Evolutionary conservation across 768 basidiomycete genomes (phyloP), one percentile per base, ranked within the genome.

Genomic region (Rhodotorula toruloides): DNA sequence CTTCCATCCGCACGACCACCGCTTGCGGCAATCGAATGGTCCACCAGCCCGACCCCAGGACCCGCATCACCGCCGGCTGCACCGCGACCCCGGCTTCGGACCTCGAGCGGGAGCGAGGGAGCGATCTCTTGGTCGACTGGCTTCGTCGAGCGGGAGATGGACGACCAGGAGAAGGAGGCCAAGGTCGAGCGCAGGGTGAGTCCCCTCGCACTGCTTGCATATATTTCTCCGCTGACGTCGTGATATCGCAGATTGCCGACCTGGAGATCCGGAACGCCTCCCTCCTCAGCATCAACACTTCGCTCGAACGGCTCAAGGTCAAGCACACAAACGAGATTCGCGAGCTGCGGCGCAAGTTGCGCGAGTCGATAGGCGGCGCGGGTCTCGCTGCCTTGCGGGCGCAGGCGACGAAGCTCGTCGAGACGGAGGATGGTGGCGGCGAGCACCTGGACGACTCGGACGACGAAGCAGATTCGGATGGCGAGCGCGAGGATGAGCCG

Each of bases 241-340:
- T 4, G 13, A 34, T n/a, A 17, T 19, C 31, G 22, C 66, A 94
- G 91, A 93, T 94, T 63, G 89, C 88, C 19, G 91, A 94, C 79
- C 81, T 94, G 17, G 89, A 93, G 77, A 94, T 94, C 74, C 87
- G 89, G 11, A 93, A 91, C 77, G 82, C 84, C 40, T 94, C 91
- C 2, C 82, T 94, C 19, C 81, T 93, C 52, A 84, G 85, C 3
- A 91, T 94, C 78, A 94, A 93, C 74, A 80, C 86, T 4, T 83
- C 87, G 25, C 81, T 94, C 29, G 91, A 94, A 77, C 83, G 85
- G 42, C 83, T 84, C 40, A 91, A 90, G 77, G 84, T 87, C 70
- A 83, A 82, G 36, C 91, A 93, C 74, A 84, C 86, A 12, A 85
- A 84, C 69, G 91, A 94, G 78, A 91, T 94, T 57, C 84, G 88